phyloP scores from a whole-genome alignment of 768 basidiomycete species.

The Boletus rubropictus region DNA sequence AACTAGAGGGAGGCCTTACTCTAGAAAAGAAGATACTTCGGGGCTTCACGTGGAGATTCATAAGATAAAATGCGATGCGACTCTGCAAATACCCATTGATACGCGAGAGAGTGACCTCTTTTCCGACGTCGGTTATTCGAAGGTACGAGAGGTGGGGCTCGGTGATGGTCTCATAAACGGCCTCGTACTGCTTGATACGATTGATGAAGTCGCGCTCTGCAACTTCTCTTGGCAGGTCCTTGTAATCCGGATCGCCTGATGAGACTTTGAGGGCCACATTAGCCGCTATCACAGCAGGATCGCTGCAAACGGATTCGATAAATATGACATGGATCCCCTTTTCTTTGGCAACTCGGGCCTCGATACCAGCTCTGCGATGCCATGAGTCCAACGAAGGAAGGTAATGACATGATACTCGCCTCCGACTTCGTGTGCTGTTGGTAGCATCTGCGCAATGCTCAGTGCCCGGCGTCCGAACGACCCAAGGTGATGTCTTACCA shows the following conservation, averaged over 20 bases:
- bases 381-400: conserved; percentile 1
- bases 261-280: conserved; percentile 95
- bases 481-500: conserved; percentile 43
- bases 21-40: conserved; percentile 94
- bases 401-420: conserved; percentile 39
- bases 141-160: conserved; percentile 89
- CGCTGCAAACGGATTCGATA: conserved; percentile 91
- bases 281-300: conserved; percentile 89
- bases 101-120: conserved; percentile 75
- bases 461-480: not conserved
- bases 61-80: conserved; percentile 96
- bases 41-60: conserved; percentile 97
- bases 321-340: conserved; percentile 86
- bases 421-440: conserved; percentile 75
- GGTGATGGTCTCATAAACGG: conserved; percentile 90
- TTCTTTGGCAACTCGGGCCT: conserved; percentile 78
- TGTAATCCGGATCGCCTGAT: conserved; percentile 97
- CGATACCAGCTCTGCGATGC: conserved; percentile 65
- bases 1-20: conserved; percentile 43
- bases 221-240: conserved; percentile 74
- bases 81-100: conserved; percentile 96
- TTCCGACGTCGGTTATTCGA: conserved; percentile 89
- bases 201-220: conserved; percentile 88
- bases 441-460: conserved; percentile 72
- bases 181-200: conserved; percentile 90